Base-by-base conservation (phyloP, 129 eudicot genomes). In the Chrysanthemum makinoi region DNA sequence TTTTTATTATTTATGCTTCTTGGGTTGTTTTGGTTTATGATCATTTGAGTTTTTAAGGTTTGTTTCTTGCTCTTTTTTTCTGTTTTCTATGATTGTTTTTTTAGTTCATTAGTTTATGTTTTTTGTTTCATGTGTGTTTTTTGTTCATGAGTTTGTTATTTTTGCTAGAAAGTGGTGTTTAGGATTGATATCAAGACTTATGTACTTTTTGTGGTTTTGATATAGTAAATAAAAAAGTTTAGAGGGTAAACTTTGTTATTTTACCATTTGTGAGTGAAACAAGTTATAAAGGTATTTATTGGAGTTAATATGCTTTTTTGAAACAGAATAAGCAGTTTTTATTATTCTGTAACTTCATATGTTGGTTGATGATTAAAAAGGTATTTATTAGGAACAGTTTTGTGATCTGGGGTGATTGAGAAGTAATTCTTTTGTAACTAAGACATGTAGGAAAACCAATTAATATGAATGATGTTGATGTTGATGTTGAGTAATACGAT, bases 31-130 rank as follows among this genome's bases (percentile, higher is more conserved):
- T 18, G n/a, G 69, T 18, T 48, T 16, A 47, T 49, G 6, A 50
- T 73, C 62, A 11, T 62, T 49, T 56, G 3, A 58, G 44, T 67
- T 49, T 12, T 49, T 12, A 56, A 75, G 68, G 74, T 58, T 26
- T 61, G 20, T 28, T 18, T 75, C 6, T 16, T 75, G 28, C 6
- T 52, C 17, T 5, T 20, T 51, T 22, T 22, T 22, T 20, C 28
- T 35, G 44, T 56, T 10, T 55, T 66, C 53, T 20, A 22, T 20
- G 22, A 1, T 14, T 11, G 28, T 72, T 72, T 47, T 56, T 6
- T 5, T 35, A 6, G 6, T 2, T 30, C 35, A 30, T 30, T 3
- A 30, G 35, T 30, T 30, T 30, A 30, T 28, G 0, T 28, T 28
- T 28, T 3, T 28, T 28, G 33, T 28, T 28, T 28, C 33, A 3